These are phyloP conservation scores for Leccinum uliginosum DNA, from an alignment of 768 basidiomycete genomes.

Conservation along the genomic window DNA sequence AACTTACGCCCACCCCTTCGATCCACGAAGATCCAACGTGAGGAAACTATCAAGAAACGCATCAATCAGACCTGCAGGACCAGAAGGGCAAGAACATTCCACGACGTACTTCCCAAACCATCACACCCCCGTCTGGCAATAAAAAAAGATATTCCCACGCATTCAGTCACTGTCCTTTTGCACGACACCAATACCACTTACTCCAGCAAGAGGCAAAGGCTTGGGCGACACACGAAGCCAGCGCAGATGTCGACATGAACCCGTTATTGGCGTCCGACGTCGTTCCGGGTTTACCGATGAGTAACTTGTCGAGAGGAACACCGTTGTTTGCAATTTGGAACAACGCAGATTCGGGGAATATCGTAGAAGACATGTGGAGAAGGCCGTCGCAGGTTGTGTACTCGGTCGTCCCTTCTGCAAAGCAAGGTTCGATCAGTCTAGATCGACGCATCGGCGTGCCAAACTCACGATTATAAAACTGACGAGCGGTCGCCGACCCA, in stretches of 20 bases:
- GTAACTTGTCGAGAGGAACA: conserved; percentile 57
- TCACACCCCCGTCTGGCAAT: background rate
- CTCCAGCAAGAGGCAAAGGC: conserved; percentile 22
- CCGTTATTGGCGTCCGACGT: conserved; percentile 46
- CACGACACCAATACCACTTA: background rate
- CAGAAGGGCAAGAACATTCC: background rate
- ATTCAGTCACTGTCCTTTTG: background rate
- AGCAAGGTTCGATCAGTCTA: background rate
- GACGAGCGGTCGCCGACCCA: background rate
- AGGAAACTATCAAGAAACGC: background rate
- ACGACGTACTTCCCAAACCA: background rate
- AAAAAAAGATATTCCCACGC: background rate
- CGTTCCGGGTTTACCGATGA: conserved; percentile 44
- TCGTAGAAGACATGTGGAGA: background rate
- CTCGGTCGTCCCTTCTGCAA: conserved; percentile 30
- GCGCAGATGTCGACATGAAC: conserved; percentile 48
- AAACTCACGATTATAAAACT: conserved; percentile 14
- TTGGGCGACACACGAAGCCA: conserved; percentile 56
- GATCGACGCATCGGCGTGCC: background rate
- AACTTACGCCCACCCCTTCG: background rate
- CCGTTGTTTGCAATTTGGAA: conserved; percentile 16
- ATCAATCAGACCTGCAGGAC: background rate
- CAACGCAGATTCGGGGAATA: background rate
- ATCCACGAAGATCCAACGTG: background rate
- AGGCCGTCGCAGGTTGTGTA: conserved; percentile 23